Evolutionary conservation across 164 flowering plant genomes (phyloP), one percentile per base, ranked within the genome.

Genomic region (Warburgia ugandensis): DNA sequence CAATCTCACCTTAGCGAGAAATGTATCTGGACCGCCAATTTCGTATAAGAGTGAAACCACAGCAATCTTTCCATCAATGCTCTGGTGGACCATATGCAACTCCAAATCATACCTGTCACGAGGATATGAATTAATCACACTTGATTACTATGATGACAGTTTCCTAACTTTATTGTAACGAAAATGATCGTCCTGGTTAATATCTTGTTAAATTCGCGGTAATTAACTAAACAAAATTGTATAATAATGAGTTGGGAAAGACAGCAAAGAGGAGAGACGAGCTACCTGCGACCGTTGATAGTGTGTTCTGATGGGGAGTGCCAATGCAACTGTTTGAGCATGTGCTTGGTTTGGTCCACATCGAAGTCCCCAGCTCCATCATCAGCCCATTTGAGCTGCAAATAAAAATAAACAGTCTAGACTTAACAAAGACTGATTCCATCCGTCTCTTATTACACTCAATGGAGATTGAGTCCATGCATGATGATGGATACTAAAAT

Each of bases 261-360:
- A n/a, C n/a, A n/a, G n/a, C n/a, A n/a, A n/a, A n/a, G n/a, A n/a
- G n/a, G n/a, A n/a, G n/a, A n/a, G n/a, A n/a, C n/a, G n/a, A n/a
- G n/a, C 27, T 22, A 77, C 71, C 73, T 68, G 11, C 17, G 37
- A 21, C 81, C 84, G 54, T 70, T 56, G 55, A 76, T 54, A 21
- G 79, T 56, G 55, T 79, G 84, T 37, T 79, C 84, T 21, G 84
- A 76, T 17, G 80, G 84, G 2, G 84, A 69, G 53, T 79, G 84
- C 81, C 81, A 79, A 19, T 74, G 84, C 30, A 50, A 48, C 23
- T 79, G 79, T 29, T 49, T 17, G 30, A 74, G 76, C 28, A 22
- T 31, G 50, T 70, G 76, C 7, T 56, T 26, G 1, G 67, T 72
- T 46, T 67, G 77, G 29, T 74, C 71, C 12, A 72, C 50, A 16